These are phyloP conservation scores for Ramaria rubella DNA, from an alignment of 768 basidiomycete species.

Conservation along the genomic window DNA sequence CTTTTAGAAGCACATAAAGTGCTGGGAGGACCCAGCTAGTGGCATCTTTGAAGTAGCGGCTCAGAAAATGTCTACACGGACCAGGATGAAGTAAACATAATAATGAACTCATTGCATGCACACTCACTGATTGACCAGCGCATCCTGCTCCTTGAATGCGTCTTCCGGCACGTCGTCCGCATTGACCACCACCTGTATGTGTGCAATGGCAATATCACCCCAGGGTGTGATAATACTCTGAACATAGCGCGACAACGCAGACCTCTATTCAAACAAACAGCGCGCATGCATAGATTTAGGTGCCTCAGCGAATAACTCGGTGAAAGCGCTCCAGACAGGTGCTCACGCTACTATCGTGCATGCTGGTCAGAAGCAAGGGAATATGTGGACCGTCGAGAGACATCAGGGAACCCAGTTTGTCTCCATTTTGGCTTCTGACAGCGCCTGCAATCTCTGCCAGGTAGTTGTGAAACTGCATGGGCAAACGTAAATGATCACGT, in stretches of 20 bases:
- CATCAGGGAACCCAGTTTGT: slow-evolving; percentile 6
- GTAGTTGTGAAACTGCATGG: slow-evolving; percentile 13
- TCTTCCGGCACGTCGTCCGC: slow-evolving; percentile 59
- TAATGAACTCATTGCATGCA: neutral
- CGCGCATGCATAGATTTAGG: neutral
- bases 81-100: slow-evolving; percentile 1
- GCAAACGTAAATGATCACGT: neutral
- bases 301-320: too few species aligned
- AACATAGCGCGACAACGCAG: slow-evolving; percentile 38
- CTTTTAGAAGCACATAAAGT: slow-evolving; percentile 72
- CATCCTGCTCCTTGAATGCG: slow-evolving; percentile 76
- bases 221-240: slow-evolving; percentile 67
- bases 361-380: slow-evolving; percentile 9
- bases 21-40: slow-evolving; percentile 84
- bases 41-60: slow-evolving; percentile 68
- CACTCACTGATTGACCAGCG: slow-evolving; percentile 60
- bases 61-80: slow-evolving; percentile 52
- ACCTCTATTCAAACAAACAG: slow-evolving; percentile 15
- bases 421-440: slow-evolving; percentile 11
- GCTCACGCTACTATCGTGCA: slow-evolving; percentile 15
- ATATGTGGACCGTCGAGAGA: slow-evolving; percentile 9
- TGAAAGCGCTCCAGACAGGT: too few species aligned
- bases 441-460: slow-evolving; percentile 13
- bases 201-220: slow-evolving; percentile 83
- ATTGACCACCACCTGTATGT: slow-evolving; percentile 68